Percentiles rank a stretch among this genome's conserved stretches.
phyloP scores from a whole-genome alignment of 176 grass and related monocot species.

The Olyra latifolia region DNA sequence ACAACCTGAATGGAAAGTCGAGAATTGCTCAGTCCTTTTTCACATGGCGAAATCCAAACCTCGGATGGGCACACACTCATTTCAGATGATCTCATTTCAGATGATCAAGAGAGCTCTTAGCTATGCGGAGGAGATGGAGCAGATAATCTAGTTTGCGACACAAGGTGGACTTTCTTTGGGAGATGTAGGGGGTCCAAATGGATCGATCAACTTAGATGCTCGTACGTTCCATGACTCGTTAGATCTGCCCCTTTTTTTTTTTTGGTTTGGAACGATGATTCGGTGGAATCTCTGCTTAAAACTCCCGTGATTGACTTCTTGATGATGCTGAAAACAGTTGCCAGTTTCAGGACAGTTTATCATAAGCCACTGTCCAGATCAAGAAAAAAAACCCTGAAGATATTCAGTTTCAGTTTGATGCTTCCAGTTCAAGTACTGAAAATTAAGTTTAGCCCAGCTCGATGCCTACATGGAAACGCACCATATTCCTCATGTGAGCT shows the following conservation, averaged over 20 bases:
- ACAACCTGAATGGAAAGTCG: conserved; percentile 76
- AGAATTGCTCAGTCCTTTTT: conserved; percentile 58
- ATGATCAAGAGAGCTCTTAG: conserved; percentile 63
- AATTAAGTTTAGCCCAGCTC: background rate
- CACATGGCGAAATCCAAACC: conserved; percentile 69
- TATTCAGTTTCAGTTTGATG: background rate
- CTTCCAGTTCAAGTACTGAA: background rate
- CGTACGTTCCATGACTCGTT: background rate
- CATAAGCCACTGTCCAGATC: background rate
- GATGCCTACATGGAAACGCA: background rate
- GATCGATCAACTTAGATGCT: background rate
- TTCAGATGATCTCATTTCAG: conserved; percentile 53
- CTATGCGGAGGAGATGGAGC: conserved; percentile 67
- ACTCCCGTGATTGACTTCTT: background rate
- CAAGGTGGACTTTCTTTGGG: background rate
- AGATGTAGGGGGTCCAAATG: background rate
- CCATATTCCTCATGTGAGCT: background rate
- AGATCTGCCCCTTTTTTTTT: background rate
- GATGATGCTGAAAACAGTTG: background rate
- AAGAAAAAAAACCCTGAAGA: background rate
- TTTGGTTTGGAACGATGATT: background rate
- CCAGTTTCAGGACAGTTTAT: background rate
- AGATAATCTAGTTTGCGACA: conserved; percentile 39
- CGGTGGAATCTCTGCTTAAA: background rate
- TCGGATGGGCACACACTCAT: conserved; percentile 39